A percentile compares a stretch with the other conserved stretches of the same genome.
These are phyloP conservation scores for Sistotremastrum niveocremeum DNA, from an alignment of 768 basidiomycete genomes.

Conservation along the genomic window DNA sequence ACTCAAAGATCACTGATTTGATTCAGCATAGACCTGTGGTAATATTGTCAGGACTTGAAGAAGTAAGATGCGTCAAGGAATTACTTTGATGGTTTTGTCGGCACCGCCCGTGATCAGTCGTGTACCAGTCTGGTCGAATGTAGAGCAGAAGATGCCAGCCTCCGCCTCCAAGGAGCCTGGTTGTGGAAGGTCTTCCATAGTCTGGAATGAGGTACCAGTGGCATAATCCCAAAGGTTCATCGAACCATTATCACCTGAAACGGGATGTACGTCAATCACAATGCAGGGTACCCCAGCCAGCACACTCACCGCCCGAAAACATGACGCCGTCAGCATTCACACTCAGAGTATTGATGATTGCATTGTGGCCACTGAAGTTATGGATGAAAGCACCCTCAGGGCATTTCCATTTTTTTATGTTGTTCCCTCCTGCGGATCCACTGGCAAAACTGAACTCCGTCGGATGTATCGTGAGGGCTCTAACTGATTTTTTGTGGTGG, in stretches of 20 bases:
- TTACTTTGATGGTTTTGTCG: conserved; percentile 96
- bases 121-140: conserved; percentile 92
- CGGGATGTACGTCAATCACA: neutral
- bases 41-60: no score
- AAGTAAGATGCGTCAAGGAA: conserved; percentile 8
- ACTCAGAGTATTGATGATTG: conserved; percentile 91
- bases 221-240: conserved; percentile 91
- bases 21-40: no score
- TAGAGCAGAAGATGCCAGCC: conserved; percentile 92
- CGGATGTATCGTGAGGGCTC: conserved; percentile 88
- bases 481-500: conserved; percentile 98
- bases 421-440: conserved; percentile 95
- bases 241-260: conserved; percentile 81
- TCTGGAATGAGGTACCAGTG: conserved; percentile 91
- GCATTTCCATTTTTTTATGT: conserved; percentile 99
- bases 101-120: conserved; percentile 91
- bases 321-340: conserved; percentile 95
- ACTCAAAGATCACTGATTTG: no score
- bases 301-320: conserved; percentile 78
- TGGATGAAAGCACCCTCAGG: conserved; percentile 93
- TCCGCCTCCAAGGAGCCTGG: conserved; percentile 98
- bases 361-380: conserved; percentile 93
- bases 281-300: neutral
- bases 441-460: conserved; percentile 95
- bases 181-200: conserved; percentile 85